Conservation (phyloP, 139 green algal species). For the Coelastrella sp. region DNA sequence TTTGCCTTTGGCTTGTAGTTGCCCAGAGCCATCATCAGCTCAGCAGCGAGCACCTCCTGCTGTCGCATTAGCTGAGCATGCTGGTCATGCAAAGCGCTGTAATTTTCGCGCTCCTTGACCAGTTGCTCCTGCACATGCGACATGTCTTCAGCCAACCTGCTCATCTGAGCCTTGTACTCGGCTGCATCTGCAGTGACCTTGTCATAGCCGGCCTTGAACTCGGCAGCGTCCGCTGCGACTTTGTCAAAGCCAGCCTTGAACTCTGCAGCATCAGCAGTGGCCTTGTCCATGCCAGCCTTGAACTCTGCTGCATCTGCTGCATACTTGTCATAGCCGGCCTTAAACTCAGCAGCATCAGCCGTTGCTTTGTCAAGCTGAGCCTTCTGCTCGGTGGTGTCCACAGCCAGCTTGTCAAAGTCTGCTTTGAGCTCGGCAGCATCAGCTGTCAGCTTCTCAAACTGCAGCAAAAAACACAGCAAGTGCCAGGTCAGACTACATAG, state of each 20-base stretch:
- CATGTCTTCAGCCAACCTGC: constrained; percentile 44
- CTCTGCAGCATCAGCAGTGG: constrained; percentile 29
- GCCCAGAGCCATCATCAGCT: constrained; percentile 67
- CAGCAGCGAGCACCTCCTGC: constrained; percentile 62
- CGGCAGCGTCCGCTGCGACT: constrained; percentile 19
- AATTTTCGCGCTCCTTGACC: constrained; percentile 33
- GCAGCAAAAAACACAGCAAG: background rate
- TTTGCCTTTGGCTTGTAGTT: constrained; percentile 67
- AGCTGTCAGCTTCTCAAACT: constrained; percentile 30
- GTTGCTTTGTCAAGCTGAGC: constrained; percentile 10
- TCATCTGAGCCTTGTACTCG: constrained; percentile 29
- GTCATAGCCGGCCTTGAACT: constrained; percentile 49
- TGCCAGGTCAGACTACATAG: background rate
- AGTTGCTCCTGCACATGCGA: constrained; percentile 44
- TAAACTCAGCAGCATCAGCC: constrained; percentile 24
- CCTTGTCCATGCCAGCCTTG: constrained; percentile 40
- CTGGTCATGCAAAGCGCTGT: constrained; percentile 42
- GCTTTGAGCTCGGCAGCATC: constrained; percentile 47
- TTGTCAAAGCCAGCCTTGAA: constrained; percentile 52
- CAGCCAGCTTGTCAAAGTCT: constrained; percentile 44
- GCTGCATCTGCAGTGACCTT: constrained; percentile 30
- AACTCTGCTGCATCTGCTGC: constrained; percentile 1
- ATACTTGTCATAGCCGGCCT: constrained; percentile 38
- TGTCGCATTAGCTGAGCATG: constrained; percentile 59
- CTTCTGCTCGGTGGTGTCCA: constrained; percentile 41